These are phyloP conservation scores for Lachnellula willkommii DNA, from an alignment of 2,329 filamentous ascomycete genomes.

Conservation along the genomic window DNA sequence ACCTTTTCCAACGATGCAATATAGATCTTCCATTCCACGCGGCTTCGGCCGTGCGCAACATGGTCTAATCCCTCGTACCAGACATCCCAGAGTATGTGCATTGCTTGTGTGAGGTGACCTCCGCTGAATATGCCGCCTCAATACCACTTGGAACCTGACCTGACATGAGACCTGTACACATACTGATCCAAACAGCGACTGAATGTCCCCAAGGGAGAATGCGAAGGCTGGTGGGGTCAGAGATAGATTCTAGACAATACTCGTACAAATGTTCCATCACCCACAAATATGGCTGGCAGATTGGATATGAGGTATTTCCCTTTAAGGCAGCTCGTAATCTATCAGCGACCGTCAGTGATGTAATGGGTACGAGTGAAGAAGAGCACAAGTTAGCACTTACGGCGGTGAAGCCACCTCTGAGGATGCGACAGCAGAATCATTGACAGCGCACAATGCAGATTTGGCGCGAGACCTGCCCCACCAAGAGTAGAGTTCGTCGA, in stretches of 20 bases:
- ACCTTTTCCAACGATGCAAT: no score
- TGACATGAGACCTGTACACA: no score
- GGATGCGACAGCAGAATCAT: conserved; percentile 16
- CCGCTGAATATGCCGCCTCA: neutral
- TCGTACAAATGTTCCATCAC: no score
- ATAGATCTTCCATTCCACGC: neutral
- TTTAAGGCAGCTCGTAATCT: conserved; percentile 8
- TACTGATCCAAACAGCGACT: no score
- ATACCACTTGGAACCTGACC: neutral
- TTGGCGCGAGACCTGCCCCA: conserved; percentile 19
- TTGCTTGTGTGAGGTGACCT: neutral
- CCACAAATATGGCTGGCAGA: neutral
- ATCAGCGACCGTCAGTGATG: conserved; percentile 17
- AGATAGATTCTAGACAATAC: no score
- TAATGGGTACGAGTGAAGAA: conserved; percentile 7
- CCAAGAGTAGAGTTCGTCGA: conserved; percentile 9
- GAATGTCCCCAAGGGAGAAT: no score
- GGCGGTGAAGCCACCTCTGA: conserved; percentile 2
- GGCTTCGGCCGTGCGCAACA: neutral
- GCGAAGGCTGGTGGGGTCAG: no score
- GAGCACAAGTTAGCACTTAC: neutral
- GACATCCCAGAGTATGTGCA: neutral
- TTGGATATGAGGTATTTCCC: neutral
- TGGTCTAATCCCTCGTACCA: neutral
- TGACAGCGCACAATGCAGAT: conserved; percentile 29